Evolutionary conservation across 805 yeast species (phyloP), one percentile per base, ranked within the genome.

Genomic region (Candida piceae): DNA sequence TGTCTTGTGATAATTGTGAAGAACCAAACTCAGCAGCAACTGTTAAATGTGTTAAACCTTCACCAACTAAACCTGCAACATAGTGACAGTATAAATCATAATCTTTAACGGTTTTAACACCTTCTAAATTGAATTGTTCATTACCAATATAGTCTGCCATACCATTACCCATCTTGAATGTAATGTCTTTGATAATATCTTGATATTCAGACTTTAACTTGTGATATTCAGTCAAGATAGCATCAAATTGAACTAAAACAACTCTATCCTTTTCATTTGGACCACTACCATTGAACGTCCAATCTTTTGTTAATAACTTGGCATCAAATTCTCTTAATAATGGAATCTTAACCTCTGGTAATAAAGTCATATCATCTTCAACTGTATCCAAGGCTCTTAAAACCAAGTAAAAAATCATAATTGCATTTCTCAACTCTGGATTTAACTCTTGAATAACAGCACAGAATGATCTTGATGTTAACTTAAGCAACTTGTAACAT

Each of bases 61-160:
- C 96, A 39, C 99, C 98, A 28, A 93, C 97, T 36, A 93, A 70
- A 2, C 98, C 99, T 2, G 99, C 98, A 41, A 93, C 99, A 55
- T 89, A 86, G 63, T 89, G 89, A 63, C 99, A 93, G 67, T 93
- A 93, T 43, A 82, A 69, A 57, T 93, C 89, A 58, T 84, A 93
- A 55, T 88, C 97, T 42, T 73, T 68, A 31, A 84, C 58, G 1
- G 96, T 86, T 33, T 66, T 67, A 32, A 93, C 80, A 2, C 97
- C 97, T 43, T 77, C 76, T 47, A 74, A 57, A 58, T 86, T 87
- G 66, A 85, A 85, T 44, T 80, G 72, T 35, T 83, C 93, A 53
- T 82, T 79, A 50, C 73, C 67, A 36, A 84, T 78, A 62, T 89
- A 93, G 55, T 86, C 88, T 22, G 97, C 97, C 98, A 93, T 93